A percentile compares a stretch with the other conserved stretches of the same genome.
phyloP scores from a whole-genome alignment of 768 basidiomycete species.

The Auriscalpium vulgare region DNA sequence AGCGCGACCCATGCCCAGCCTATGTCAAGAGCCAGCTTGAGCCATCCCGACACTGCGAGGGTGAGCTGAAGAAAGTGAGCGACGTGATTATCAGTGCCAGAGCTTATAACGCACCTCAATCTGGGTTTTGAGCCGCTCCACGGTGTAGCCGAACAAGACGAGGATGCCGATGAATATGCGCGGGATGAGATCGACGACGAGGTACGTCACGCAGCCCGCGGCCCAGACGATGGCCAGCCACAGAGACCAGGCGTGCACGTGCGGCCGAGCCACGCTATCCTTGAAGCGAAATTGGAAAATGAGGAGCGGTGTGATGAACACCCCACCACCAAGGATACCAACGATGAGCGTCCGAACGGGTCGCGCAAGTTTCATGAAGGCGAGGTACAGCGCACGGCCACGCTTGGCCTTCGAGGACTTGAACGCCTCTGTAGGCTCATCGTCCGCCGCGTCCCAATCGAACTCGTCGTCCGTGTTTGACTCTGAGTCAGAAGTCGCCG shows the following conservation, averaged over 20 bases:
- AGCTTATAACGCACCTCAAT: conserved; percentile 44
- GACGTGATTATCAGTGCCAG: not conserved
- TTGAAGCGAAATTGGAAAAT: conserved; percentile 59
- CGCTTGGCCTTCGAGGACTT: conserved; percentile 43
- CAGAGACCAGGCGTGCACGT: conserved; percentile 59
- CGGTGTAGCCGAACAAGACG: conserved; percentile 48
- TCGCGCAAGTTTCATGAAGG: conserved; percentile 59
- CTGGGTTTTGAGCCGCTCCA: conserved; percentile 60
- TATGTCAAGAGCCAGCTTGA: conserved; percentile 60
- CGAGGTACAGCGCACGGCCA: conserved; percentile 52
- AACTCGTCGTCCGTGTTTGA: conserved; percentile 43
- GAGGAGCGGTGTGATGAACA: conserved; percentile 63
- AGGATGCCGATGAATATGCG: conserved; percentile 45
- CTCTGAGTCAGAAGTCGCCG: not conserved
- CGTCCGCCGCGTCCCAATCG: conserved; percentile 64
- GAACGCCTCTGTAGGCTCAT: conserved; percentile 20
- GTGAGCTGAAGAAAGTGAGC: conserved; percentile 36
- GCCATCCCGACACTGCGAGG: conserved; percentile 61
- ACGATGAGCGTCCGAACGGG: conserved; percentile 52
- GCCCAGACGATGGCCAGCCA: conserved; percentile 68
- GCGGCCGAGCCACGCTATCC: conserved; percentile 35
- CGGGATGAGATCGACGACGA: conserved; percentile 59
- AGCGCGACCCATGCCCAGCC: conserved; percentile 71
- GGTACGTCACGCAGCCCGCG: conserved; percentile 47
- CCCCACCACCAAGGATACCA: conserved; percentile 47